phyloP scores from a whole-genome alignment of 1,284 basidiomycete genomes.

The Abortiporus biennis region DNA sequence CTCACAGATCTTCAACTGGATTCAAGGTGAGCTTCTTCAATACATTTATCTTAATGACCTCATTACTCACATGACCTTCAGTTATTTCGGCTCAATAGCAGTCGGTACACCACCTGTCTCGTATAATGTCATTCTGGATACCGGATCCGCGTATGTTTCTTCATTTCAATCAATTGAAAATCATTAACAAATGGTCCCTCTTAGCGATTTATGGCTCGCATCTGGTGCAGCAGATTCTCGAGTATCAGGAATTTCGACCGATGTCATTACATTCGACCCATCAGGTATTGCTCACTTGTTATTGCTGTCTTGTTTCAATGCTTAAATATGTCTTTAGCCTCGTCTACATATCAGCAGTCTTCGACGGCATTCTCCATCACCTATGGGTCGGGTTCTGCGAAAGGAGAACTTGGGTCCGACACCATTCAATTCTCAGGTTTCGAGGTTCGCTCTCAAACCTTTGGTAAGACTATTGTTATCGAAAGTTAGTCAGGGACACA shows the following conservation, averaged over 20 bases:
- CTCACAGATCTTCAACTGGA: constrained; percentile 24
- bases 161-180: too few species aligned
- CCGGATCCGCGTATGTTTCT: constrained; percentile 44
- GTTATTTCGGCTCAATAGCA: constrained; percentile 36
- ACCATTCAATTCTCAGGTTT: constrained; percentile 38
- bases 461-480: constrained; percentile 27
- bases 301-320: not conserved
- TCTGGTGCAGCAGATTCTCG: constrained; percentile 4
- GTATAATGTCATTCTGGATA: constrained; percentile 42
- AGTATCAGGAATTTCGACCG: constrained; percentile 12
- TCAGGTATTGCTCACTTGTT: constrained; percentile 8
- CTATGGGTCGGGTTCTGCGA: constrained; percentile 28
- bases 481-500: constrained; percentile 4
- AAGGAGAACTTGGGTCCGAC: constrained; percentile 32
- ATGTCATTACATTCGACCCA: constrained; percentile 20
- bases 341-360: constrained; percentile 19
- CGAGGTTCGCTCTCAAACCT: constrained; percentile 32
- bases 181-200: too few species aligned
- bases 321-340: constrained; percentile 13
- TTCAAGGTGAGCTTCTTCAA: constrained; percentile 16
- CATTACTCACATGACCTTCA: constrained; percentile 7
- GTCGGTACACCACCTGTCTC: constrained; percentile 33
- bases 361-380: constrained; percentile 21
- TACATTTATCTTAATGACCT: not conserved
- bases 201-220: constrained; percentile 26